phyloP scores from a whole-genome alignment of 805 yeast species.

The Candida methanosorbosa region DNA sequence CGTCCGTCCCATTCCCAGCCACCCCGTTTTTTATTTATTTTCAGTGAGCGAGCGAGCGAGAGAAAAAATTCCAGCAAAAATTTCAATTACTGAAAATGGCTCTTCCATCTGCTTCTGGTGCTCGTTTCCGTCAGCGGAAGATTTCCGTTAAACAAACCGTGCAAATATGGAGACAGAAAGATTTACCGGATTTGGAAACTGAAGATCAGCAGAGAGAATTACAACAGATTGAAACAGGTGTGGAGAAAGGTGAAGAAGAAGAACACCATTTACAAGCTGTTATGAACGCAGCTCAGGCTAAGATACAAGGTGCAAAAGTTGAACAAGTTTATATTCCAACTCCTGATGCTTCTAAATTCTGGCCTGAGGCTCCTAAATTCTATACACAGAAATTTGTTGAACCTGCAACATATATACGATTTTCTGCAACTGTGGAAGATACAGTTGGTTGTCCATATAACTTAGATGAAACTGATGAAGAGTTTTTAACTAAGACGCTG shows the following conservation, averaged over 20 bases:
- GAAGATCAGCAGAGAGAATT: conserved; percentile 78
- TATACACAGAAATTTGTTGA: conserved; percentile 59
- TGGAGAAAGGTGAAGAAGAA: conserved; percentile 94
- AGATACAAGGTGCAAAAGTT: conserved; percentile 44
- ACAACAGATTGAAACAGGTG: conserved; percentile 93
- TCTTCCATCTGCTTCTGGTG: conserved; percentile 35
- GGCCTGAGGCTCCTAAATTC: conserved; percentile 70
- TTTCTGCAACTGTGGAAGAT: conserved; percentile 94
- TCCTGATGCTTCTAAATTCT: conserved; percentile 82
- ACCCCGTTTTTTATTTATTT: too few relatives aligned
- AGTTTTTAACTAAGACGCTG: conserved; percentile 42
- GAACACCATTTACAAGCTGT: conserved; percentile 94
- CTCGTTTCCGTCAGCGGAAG: conserved; percentile 89
- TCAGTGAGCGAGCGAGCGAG: too few relatives aligned
- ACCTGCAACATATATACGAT: conserved; percentile 77
- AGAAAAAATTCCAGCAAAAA: too few relatives aligned
- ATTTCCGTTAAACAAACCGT: conserved; percentile 86
- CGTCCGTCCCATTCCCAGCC: too few relatives aligned
- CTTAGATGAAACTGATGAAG: conserved; percentile 85
- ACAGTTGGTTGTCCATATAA: conserved; percentile 78
- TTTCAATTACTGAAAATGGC: too few relatives aligned
- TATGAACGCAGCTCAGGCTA: conserved; percentile 68
- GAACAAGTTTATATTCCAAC: conserved; percentile 82
- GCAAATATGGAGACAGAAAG: conserved; percentile 66
- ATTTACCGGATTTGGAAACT: conserved; percentile 72